These are phyloP conservation scores for Schizochytrium sp. DNA, from an alignment of 108 stramenopile species.

Conservation along the genomic window DNA sequence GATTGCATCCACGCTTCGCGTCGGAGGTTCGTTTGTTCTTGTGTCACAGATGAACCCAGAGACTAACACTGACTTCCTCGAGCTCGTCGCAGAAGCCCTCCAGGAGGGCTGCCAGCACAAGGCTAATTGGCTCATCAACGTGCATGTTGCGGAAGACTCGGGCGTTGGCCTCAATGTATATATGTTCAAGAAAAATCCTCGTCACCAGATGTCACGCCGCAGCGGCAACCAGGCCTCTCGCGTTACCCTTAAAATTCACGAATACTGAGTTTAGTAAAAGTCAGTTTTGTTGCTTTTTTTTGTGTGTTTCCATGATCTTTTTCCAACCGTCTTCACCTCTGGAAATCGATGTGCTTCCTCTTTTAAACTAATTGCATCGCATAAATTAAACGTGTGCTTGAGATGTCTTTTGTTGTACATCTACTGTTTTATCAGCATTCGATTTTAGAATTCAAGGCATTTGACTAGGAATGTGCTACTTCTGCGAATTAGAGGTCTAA, in stretches of 20 bases:
- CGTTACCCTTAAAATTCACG: not conserved
- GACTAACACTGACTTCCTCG: not conserved
- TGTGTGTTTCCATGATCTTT: no score
- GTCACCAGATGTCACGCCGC: not conserved
- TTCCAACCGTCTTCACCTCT: no score
- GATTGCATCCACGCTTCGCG: not conserved
- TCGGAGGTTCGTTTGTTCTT: constrained; percentile 2
- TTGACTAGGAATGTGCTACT: no score
- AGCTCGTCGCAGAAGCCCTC: not conserved
- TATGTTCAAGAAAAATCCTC: not conserved
- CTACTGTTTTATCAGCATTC: no score
- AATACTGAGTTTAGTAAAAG: not conserved
- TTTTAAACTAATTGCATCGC: no score
- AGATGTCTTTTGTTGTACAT: no score
- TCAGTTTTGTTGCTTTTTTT: no score
- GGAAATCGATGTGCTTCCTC: no score
- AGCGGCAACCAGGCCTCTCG: not conserved
- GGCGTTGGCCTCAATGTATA: constrained; percentile 14
- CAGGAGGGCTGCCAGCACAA: not conserved
- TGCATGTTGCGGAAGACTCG: not conserved
- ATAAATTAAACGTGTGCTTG: no score
- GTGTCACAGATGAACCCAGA: constrained; percentile 46
- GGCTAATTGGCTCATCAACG: not conserved
- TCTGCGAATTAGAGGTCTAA: no score
- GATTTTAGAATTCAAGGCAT: no score